Evolutionary conservation across 1,284 basidiomycete genomes (phyloP), one percentile per base, ranked within the genome.

Genomic region (Calocybe gambosa): DNA sequence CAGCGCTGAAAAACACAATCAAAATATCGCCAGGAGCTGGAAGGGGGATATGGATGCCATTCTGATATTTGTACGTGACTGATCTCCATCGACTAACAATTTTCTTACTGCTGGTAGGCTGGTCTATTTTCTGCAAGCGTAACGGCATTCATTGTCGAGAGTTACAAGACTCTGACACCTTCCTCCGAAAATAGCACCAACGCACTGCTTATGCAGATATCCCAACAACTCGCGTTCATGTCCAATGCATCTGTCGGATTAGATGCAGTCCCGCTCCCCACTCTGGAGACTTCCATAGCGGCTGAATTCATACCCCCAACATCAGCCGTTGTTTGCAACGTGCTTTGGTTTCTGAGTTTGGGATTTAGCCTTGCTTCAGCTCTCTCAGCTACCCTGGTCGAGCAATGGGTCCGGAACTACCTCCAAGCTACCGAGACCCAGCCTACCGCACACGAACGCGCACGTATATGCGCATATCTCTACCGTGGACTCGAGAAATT

Each of bases 41-140:
- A 69, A 69, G 51, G 62, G 65, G 6, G 68, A 69, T 35, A 69
- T 74, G 64, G 68, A 72, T 47, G 64, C 65, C 2, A 66, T 72
- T 33, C 60, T 74, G 1, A 71, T 73, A 33, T 73, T 75, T 51
- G 71, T 69, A 50, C n/a, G 65, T 52, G 3, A 19, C 52, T n/a
- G 10, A n/a, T 8, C 15, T 2, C n/a, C 3, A 16, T 16, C n/a
- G 5, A 5, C 15, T 34, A 8, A 4, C 5, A 15, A 34, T 7
- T 2, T 12, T 15, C 9, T 29, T n/a, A 29, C 28, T 2, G 4
- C n/a, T 7, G n/a, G 21, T 10, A 69, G 67, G 65, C 72, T 40
- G 72, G 71, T 56, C 59, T 75, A 4, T 74, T 74, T 51, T 73
- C 71, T 36, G 69, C 68, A 1, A 69, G 66, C 26, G 55, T 73